Evolutionary conservation across 1,139 yeast genomes (phyloP).

Genomic region (Suhomyces kunorum): DNA sequence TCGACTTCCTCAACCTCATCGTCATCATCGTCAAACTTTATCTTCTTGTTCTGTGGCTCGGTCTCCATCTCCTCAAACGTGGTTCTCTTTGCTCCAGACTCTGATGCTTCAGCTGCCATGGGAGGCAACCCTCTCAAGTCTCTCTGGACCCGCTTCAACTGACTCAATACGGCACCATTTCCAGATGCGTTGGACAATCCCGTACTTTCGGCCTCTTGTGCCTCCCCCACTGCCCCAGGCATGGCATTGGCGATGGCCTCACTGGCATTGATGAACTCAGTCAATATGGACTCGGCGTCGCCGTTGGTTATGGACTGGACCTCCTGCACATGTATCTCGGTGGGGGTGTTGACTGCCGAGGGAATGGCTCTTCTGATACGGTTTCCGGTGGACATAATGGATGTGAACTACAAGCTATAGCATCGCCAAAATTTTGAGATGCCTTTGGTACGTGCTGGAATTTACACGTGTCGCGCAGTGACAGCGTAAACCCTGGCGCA

Average conservation of each 20-base stretch:
- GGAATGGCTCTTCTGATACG: slow-evolving; percentile 39
- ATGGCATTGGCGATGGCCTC: slow-evolving; percentile 18
- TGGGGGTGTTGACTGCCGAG: slow-evolving; percentile 52
- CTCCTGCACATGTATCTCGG: slow-evolving; percentile 40
- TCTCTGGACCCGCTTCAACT: slow-evolving; percentile 66
- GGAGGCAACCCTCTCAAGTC: slow-evolving; percentile 78
- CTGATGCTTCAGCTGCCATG: slow-evolving; percentile 29
- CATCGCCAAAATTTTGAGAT: slow-evolving; percentile 11
- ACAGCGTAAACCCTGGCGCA: slow-evolving; percentile 1
- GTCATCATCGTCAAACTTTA: slow-evolving; percentile 32
- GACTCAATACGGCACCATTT: slow-evolving; percentile 49
- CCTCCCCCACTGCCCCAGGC: slow-evolving; percentile 13
- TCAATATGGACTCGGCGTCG: slow-evolving; percentile 48
- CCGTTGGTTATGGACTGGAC: slow-evolving; percentile 33
- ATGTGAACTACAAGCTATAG: neutral
- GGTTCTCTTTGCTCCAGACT: slow-evolving; percentile 25
- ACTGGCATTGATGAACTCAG: slow-evolving; percentile 47
- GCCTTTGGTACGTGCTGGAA: slow-evolving; percentile 2
- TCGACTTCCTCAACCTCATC: slow-evolving; percentile 11
- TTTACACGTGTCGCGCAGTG: slow-evolving; percentile 1
- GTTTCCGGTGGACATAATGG: slow-evolving; percentile 16
- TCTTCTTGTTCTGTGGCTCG: slow-evolving; percentile 25
- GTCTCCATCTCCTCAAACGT: slow-evolving; percentile 24
- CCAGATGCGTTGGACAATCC: slow-evolving; percentile 26
- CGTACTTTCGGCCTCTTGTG: slow-evolving; percentile 15